Conservation (phyloP, 2,329 filamentous ascomycete species). For the Rutstroemia sydowiana region DNA sequence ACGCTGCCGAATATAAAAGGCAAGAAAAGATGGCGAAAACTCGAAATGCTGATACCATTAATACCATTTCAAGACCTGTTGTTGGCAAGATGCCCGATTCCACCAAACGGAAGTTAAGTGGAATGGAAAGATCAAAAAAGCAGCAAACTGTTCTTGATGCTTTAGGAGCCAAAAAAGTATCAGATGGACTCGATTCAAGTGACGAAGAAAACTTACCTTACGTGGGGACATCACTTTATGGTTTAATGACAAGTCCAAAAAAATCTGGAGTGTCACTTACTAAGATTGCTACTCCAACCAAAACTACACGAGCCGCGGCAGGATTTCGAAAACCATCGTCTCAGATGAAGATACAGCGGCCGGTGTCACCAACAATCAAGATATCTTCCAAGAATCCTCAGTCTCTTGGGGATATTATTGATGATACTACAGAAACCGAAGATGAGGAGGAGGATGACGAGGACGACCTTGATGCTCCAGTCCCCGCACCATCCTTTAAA, state of each 20-base stretch:
- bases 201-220: slow-evolving; percentile 28
- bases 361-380: background rate
- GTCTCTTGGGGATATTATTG: background rate
- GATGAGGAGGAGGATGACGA: slow-evolving; percentile 21
- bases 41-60: slow-evolving; percentile 43
- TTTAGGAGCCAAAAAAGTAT: slow-evolving; percentile 18
- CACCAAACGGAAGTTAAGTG: slow-evolving; percentile 27
- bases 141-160: slow-evolving; percentile 31
- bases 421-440: background rate
- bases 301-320: slow-evolving; percentile 28
- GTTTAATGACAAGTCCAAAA: slow-evolving; percentile 37
- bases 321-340: slow-evolving; percentile 23
- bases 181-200: slow-evolving; percentile 24
- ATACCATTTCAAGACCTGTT: slow-evolving; percentile 34
- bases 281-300: slow-evolving; percentile 15
- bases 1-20: slow-evolving; percentile 68
- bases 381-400: background rate
- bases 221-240: slow-evolving; percentile 35
- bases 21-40: slow-evolving; percentile 51
- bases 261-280: slow-evolving; percentile 27
- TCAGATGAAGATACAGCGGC: background rate
- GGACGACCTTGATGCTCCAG: slow-evolving; percentile 26
- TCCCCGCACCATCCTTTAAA: slow-evolving; percentile 19
- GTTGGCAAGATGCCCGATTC: slow-evolving; percentile 27
- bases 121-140: slow-evolving; percentile 30